Percentiles rank a stretch among this genome's conserved stretches.
Evolutionary conservation across 225 moss, liverwort and hornwort genomes (phyloP).

Genomic region (Thuidium tamariscinum): DNA sequence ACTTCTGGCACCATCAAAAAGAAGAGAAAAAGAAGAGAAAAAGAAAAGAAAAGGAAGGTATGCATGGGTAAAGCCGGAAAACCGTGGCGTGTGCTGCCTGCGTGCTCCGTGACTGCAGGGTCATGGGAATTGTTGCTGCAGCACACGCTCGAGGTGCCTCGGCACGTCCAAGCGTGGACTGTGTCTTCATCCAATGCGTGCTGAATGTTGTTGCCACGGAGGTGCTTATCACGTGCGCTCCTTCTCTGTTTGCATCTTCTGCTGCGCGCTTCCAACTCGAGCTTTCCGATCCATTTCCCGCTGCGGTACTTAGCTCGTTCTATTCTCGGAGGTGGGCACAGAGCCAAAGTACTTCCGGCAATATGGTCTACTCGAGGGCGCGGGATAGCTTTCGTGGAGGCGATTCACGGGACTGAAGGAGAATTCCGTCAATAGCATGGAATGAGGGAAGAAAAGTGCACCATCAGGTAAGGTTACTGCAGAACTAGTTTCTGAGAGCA

Average conservation of each 20-base stretch:
- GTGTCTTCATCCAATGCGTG: neutral
- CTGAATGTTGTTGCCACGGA: neutral
- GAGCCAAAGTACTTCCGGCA: no score
- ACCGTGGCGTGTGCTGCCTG: neutral
- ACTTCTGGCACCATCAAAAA: neutral
- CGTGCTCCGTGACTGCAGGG: neutral
- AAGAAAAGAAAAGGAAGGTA: neutral
- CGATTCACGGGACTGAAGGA: neutral
- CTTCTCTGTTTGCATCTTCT: neutral
- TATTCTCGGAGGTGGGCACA: neutral
- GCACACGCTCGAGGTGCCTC: neutral
- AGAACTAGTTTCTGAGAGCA: neutral
- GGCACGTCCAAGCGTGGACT: neutral
- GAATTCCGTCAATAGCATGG: no score
- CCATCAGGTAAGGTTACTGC: neutral
- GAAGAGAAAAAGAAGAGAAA: no score
- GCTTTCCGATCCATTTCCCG: neutral
- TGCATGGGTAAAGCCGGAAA: neutral
- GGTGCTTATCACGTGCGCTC: neutral
- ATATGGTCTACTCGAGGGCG: no score
- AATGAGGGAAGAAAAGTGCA: neutral
- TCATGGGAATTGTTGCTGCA: neutral
- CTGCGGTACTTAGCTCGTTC: neutral
- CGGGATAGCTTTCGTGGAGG: neutral
- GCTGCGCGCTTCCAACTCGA: neutral